Conservation (phyloP, 2,329 filamentous ascomycete genomes). For the Dactylellina drechsleri region DNA sequence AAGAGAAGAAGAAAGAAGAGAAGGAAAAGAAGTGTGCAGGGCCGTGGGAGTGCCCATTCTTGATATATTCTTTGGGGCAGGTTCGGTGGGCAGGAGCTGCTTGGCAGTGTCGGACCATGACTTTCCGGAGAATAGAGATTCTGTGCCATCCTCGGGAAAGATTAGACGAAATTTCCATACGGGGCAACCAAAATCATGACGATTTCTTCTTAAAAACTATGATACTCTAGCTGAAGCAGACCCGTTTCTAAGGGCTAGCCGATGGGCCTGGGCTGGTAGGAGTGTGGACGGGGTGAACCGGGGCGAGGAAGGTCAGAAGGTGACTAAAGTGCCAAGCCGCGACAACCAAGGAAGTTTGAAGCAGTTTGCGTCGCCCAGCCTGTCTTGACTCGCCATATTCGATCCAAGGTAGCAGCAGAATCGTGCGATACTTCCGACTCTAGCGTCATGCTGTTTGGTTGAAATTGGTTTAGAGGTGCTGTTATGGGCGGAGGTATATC, state of each 20-base stretch:
- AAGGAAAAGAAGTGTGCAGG: conserved; percentile 55
- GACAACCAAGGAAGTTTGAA: conserved; percentile 32
- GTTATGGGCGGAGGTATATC: too few relatives aligned
- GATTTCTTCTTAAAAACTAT: conserved; percentile 1
- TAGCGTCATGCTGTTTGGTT: background rate
- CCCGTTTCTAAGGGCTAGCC: conserved; percentile 23
- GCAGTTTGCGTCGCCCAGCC: conserved; percentile 35
- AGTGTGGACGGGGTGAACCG: too few relatives aligned
- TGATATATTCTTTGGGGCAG: conserved; percentile 49
- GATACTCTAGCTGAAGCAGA: conserved; percentile 43
- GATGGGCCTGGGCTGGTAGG: background rate
- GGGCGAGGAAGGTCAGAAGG: background rate
- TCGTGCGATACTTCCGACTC: conserved; percentile 44
- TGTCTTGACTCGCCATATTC: conserved; percentile 13
- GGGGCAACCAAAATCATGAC: conserved; percentile 1
- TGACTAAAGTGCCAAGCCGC: conserved; percentile 27
- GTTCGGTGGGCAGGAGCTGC: conserved; percentile 38
- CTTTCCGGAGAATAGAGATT: conserved; percentile 8
- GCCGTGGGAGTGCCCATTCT: conserved; percentile 35
- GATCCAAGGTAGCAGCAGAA: conserved; percentile 38
- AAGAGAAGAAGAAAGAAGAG: conserved; percentile 55
- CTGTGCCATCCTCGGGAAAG: conserved; percentile 24
- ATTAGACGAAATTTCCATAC: conserved; percentile 35
- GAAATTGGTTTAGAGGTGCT: conserved; percentile 10
- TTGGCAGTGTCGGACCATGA: conserved; percentile 37